Evolutionary conservation across 2,329 filamentous ascomycete species (phyloP), one percentile per base, ranked within the genome.

Genomic region (Stemphylium beticola): DNA sequence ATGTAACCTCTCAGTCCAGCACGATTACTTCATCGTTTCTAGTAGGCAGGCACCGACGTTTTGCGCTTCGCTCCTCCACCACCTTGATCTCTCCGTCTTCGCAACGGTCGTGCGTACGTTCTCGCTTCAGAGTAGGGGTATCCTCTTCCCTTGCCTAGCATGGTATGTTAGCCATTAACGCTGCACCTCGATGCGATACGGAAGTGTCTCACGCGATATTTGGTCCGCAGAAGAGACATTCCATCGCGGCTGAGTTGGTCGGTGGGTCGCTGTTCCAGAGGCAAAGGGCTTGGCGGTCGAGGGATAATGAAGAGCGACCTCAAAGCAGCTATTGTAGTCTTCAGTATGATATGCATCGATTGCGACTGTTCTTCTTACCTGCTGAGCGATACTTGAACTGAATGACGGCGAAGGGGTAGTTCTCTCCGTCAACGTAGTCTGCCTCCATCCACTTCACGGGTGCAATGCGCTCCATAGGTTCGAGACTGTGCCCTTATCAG

Each of bases 281-380:
- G 7, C 22, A 9, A 7, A 29, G 68, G 71, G 15, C 54, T 61
- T 1, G 65, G 66, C 3, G 43, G 57, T 6, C 61, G 55, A 8
- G 56, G 60, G 18, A 75, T 60, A 12, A 76, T 61, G 15, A 52
- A 34, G 6, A 74, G 61, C 5, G 61, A 51, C 55, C 73, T 67
- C 1, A 76, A 57, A 9, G 55, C 48, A 37, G 42, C 56, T 56
- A 17, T n/a, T 2, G 6, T 5, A 9, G 6, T 34, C 12, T 47
- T 12, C n/a, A 9, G 20, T 15, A 22, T 18, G 14, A 2, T 17
- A 20, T 22, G 12, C 20, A 5, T 22, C 2, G n/a, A 12, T 4
- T 24, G 20, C 8, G 7, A 2, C 20, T 22, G 2, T 45, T 22
- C 10, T 7, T 2, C 31, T 3, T 39, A 60, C 59, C 38, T 6